Percentiles rank a stretch among this genome's conserved stretches.
phyloP scores from a whole-genome alignment of 306 rosid genomes.

The Pterocarpus santalinus region DNA sequence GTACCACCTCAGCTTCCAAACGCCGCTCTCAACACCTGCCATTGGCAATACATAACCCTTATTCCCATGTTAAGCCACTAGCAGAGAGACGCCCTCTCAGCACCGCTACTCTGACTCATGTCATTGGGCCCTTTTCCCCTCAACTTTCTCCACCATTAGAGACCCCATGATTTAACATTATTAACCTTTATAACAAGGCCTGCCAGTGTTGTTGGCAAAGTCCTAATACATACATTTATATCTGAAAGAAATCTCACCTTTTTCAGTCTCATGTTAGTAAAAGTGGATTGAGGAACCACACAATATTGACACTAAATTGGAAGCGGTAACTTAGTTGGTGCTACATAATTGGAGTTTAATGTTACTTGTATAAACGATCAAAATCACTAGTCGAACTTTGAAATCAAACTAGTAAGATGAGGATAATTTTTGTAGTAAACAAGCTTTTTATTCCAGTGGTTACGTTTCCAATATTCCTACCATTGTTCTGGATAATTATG shows the following conservation, averaged over 20 bases:
- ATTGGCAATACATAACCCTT: constrained; percentile 37
- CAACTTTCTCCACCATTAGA: constrained; percentile 39
- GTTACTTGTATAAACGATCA: background rate
- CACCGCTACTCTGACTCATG: constrained; percentile 53
- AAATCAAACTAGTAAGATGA: background rate
- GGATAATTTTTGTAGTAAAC: background rate
- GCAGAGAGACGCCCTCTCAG: constrained; percentile 75
- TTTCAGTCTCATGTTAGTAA: constrained; percentile 7
- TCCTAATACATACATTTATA: constrained; percentile 21
- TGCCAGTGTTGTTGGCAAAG: background rate
- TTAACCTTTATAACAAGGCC: constrained; percentile 82
- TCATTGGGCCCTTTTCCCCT: constrained; percentile 52
- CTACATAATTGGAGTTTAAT: background rate
- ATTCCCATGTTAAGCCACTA: constrained; percentile 74
- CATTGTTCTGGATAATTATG: background rate
- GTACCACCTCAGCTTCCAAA: constrained; percentile 8
- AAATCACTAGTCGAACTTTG: background rate
- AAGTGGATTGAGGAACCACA: constrained; percentile 7
- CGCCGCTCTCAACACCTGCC: constrained; percentile 38
- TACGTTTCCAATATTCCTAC: background rate
- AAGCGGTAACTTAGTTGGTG: background rate
- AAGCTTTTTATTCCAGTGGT: background rate
- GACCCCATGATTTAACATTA: constrained; percentile 42
- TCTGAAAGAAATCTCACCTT: constrained; percentile 41
- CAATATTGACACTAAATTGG: background rate